phyloP scores from a whole-genome alignment of 1,284 basidiomycete genomes.

The Abortiporus biennis region DNA sequence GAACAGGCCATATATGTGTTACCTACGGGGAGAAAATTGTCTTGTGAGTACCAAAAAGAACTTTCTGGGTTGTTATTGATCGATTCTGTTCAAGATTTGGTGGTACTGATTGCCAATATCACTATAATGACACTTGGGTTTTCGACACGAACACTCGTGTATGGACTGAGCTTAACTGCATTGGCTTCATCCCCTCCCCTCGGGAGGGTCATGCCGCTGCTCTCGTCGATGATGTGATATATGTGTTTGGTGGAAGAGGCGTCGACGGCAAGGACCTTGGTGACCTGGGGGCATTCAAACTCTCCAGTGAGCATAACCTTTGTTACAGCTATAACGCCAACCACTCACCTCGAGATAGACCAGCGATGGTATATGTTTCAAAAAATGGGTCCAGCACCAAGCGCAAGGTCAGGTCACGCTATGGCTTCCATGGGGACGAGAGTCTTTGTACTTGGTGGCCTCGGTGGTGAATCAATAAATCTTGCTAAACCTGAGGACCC shows the following conservation, averaged over 20 bases:
- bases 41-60: constrained; percentile 59
- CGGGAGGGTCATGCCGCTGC: constrained; percentile 97
- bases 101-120: constrained; percentile 96
- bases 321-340: background rate
- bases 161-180: constrained; percentile 95
- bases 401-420: constrained; percentile 88
- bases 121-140: constrained; percentile 99
- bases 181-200: constrained; percentile 95
- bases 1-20: constrained; percentile 92
- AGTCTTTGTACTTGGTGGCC: constrained; percentile 86
- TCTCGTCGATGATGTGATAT: constrained; percentile 96
- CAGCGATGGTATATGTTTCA: constrained; percentile 97
- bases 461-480: constrained; percentile 84
- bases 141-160: constrained; percentile 80
- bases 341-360: too few relatives aligned
- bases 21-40: constrained; percentile 84
- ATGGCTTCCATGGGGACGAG: constrained; percentile 88
- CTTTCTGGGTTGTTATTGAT: too few relatives aligned
- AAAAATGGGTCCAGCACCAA: constrained; percentile 96
- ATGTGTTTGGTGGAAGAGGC: constrained; percentile 95
- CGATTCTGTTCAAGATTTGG: constrained; percentile 73
- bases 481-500: constrained; percentile 77
- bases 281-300: constrained; percentile 95
- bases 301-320: constrained; percentile 66
- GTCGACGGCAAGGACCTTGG: constrained; percentile 96